phyloP scores from a whole-genome alignment of 257 asterid genomes.

The Ilex asprella region DNA sequence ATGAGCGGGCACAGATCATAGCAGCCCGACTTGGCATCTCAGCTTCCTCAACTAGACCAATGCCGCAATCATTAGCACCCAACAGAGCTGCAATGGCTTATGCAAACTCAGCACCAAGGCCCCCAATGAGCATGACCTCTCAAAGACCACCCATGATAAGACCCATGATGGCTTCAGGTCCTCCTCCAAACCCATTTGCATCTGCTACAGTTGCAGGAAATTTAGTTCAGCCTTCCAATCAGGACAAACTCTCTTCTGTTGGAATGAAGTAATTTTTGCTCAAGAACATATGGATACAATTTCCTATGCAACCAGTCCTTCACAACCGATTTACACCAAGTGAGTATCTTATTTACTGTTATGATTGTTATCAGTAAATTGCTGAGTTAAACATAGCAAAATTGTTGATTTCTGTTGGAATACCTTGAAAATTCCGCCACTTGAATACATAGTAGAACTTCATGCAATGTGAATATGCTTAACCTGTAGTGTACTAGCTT shows the following conservation, averaged over 20 bases:
- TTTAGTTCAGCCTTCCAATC: conserved; percentile 43
- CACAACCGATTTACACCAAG: conserved; percentile 23
- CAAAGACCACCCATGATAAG: conserved; percentile 60
- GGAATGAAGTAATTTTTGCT: conserved; percentile 44
- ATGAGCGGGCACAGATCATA: conserved; percentile 83
- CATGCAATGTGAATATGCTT: too few species aligned
- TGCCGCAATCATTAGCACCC: conserved; percentile 42
- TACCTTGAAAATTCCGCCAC: not conserved
- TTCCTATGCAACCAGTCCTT: conserved; percentile 18
- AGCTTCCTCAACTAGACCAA: conserved; percentile 49
- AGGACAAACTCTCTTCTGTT: conserved; percentile 51
- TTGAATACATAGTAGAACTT: too few species aligned
- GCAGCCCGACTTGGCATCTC: conserved; percentile 69
- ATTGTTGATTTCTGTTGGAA: not conserved
- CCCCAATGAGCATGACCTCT: conserved; percentile 50
- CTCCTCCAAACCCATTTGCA: conserved; percentile 39
- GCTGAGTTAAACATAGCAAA: not conserved
- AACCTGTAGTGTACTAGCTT: too few species aligned
- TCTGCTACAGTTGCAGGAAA: conserved; percentile 48
- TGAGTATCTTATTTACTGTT: conserved; percentile 20
- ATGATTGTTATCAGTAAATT: not conserved
- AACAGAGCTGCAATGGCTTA: conserved; percentile 48
- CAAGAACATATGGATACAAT: conserved; percentile 3
- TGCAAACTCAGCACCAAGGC: conserved; percentile 49
- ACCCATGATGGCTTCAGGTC: conserved; percentile 48